A percentile compares a stretch with the other conserved stretches of the same genome.
Conservation (phyloP, 2,329 filamentous ascomycete species). For the Apiospora pterosperma region DNA sequence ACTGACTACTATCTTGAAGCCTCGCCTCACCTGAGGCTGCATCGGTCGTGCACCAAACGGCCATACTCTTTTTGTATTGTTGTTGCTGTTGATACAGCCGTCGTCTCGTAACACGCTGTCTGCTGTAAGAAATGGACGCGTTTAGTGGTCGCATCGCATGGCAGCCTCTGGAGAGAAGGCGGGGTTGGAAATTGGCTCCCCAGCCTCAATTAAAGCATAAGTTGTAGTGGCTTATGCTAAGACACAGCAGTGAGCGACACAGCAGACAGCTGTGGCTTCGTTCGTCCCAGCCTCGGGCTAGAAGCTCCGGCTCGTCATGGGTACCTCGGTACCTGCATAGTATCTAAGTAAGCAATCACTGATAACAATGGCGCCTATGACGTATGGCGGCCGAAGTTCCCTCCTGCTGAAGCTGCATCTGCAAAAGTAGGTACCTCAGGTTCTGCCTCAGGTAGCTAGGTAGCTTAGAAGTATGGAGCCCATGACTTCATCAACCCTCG, state of each 20-base stretch:
- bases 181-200: background rate
- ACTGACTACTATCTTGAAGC: background rate
- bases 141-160: constrained; percentile 5
- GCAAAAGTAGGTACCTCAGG: too few relatives aligned
- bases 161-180: background rate
- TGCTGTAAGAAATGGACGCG: background rate
- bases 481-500: constrained; percentile 11
- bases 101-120: background rate
- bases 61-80: background rate
- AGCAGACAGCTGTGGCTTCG: too few relatives aligned
- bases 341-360: background rate
- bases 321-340: background rate
- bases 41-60: background rate
- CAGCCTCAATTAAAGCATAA: background rate
- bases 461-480: background rate
- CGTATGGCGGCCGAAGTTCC: too few relatives aligned
- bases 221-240: background rate
- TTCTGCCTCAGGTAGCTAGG: too few relatives aligned
- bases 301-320: background rate
- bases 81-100: background rate
- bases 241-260: background rate
- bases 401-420: too few relatives aligned
- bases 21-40: background rate
- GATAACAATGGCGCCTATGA: too few relatives aligned
- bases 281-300: background rate